These are phyloP conservation scores for Diaporthe citri DNA, from an alignment of 2,329 filamentous ascomycete genomes.

Conservation along the genomic window DNA sequence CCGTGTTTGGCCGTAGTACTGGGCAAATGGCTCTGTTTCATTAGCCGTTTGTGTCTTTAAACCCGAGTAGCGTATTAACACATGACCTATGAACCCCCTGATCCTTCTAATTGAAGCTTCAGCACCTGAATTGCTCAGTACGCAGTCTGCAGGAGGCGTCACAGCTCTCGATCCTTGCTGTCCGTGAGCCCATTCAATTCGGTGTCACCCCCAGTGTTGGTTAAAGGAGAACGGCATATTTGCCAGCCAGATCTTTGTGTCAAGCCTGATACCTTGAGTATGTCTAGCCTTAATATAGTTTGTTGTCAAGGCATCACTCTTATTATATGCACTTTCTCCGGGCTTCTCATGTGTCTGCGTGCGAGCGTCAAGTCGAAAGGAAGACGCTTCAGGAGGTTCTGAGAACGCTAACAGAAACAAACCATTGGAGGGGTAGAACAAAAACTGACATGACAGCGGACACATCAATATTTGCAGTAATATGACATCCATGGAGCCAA, in stretches of 20 bases:
- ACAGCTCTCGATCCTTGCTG: neutral
- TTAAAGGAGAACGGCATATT: neutral
- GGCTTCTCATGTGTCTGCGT: neutral
- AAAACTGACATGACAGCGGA: no score
- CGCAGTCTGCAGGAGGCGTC: neutral
- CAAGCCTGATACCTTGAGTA: neutral
- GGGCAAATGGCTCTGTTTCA: neutral
- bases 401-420: no score
- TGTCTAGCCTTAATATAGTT: neutral
- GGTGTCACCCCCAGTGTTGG: neutral
- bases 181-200: neutral
- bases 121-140: neutral
- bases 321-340: neutral
- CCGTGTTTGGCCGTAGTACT: neutral
- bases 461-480: no score
- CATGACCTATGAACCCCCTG: neutral
- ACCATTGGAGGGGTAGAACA: no score
- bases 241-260: neutral
- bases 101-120: neutral
- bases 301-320: neutral
- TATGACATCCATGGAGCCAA: no score
- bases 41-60: neutral
- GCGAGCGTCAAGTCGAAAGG: no score
- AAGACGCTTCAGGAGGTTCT: no score
- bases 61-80: neutral